Evolutionary conservation across 1,284 basidiomycete genomes (phyloP), one percentile per base, ranked within the genome.

Genomic region (Papiliotrema laurentii): DNA sequence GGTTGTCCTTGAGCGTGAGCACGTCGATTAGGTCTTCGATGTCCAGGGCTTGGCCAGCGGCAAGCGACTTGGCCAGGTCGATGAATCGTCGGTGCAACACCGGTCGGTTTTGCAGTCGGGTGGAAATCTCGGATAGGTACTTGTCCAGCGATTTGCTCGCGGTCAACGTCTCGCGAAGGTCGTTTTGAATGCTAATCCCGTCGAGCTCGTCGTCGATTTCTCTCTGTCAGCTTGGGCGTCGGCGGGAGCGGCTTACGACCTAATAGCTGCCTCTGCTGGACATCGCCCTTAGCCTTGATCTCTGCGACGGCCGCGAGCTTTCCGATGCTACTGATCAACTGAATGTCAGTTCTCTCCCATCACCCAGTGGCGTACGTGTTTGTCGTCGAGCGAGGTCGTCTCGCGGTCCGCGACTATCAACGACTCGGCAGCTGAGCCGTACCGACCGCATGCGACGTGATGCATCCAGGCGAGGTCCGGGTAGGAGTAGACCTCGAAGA

Each of bases 271-370:
- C 34, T 53, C 54, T 5, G 54, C 5, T 43, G 40, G 1, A 47
- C 46, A 10, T 52, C 49, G 14, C 62, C 64, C 18, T 70, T 59
- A 9, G 58, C 37, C 35, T 85, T 82, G 51, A 85, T 67, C 51
- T 86, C 81, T 6, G 88, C 87, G 7, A 97, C 78, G 50, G 88
- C 83, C 0, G 87, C 79, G 5, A 98, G 80, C 74, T 97, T 97
- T 37, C 87, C 87, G 26, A 98, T 82, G 63, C 90, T 93, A 47
- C 94, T 80, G 79, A 92, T 85, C 43, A 94, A 77, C 89, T 96
- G 64, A 27, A 25, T 66, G 49, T 37, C 36, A n/a, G 5, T 22
- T 31, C 9, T 26, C 4, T 25, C 11, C 16, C 6, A 41, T 28
- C 13, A 35, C 13, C 11, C 38, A 28, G 37, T 16, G 16, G 66